Evolutionary conservation across 2,329 filamentous ascomycete genomes (phyloP).

Genomic region (Colletotrichum chrysophilum): DNA sequence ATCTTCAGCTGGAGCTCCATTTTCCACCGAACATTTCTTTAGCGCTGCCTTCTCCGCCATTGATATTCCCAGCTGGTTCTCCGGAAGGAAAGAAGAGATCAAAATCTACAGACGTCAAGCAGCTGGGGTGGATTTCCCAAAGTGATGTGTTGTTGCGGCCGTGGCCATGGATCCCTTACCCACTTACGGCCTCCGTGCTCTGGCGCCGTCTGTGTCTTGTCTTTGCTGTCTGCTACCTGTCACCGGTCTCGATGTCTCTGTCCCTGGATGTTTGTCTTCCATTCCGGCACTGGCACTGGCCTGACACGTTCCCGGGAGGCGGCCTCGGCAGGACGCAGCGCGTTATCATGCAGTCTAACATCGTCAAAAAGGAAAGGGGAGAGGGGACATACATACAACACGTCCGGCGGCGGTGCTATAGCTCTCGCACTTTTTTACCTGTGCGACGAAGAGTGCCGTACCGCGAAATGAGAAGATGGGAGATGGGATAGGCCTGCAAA

Average conservation of each 20-base stretch:
- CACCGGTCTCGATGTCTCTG: background rate
- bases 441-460: background rate
- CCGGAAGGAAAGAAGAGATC: background rate
- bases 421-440: background rate
- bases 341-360: slow-evolving; percentile 5
- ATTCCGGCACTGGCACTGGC: background rate
- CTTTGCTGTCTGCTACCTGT: background rate
- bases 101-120: background rate
- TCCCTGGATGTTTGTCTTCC: background rate
- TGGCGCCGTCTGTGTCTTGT: background rate
- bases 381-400: background rate
- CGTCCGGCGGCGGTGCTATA: background rate
- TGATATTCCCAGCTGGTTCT: background rate
- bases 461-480: background rate
- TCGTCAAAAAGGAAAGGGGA: background rate
- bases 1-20: background rate
- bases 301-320: background rate
- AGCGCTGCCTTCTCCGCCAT: background rate
- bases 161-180: slow-evolving; percentile 10
- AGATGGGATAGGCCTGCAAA: background rate
- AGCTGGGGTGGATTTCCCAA: background rate
- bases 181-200: background rate
- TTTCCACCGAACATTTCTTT: background rate
- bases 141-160: background rate
- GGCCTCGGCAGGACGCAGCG: background rate